Evolutionary conservation across 2,329 filamentous ascomycete species (phyloP).

Genomic region (Exophiala sp.): DNA sequence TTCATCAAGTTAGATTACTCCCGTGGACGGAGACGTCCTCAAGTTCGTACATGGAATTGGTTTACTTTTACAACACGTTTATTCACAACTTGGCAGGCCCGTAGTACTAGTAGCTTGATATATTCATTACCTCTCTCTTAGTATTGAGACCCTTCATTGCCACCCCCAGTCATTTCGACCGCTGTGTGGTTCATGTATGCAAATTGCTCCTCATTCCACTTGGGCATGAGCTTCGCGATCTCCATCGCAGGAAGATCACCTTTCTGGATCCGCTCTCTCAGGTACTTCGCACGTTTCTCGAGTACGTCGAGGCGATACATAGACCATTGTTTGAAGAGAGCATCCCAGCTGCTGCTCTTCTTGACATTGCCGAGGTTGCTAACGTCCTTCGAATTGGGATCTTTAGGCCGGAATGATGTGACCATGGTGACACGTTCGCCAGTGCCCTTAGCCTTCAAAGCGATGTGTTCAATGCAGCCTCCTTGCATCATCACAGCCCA

Average conservation of each 20-base stretch:
- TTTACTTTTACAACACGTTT: too few species aligned
- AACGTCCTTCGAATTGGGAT: slow-evolving; percentile 10
- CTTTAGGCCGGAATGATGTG: slow-evolving; percentile 29
- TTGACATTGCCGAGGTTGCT: slow-evolving; percentile 16
- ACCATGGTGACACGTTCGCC: slow-evolving; percentile 31
- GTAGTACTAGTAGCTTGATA: too few species aligned
- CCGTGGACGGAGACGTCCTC: too few species aligned
- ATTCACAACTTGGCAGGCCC: too few species aligned
- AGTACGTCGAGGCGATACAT: slow-evolving; percentile 14
- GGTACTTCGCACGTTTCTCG: slow-evolving; percentile 8
- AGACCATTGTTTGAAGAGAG: slow-evolving; percentile 17
- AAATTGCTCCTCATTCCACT: slow-evolving; percentile 15
- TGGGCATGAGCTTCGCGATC: slow-evolving; percentile 11
- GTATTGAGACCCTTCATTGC: slow-evolving; percentile 12
- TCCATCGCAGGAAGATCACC: slow-evolving; percentile 1
- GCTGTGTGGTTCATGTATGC: slow-evolving; percentile 14
- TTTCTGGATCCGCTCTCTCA: slow-evolving; percentile 6
- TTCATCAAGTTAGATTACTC: too few species aligned
- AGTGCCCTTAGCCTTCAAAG: slow-evolving; percentile 27
- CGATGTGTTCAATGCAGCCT: slow-evolving; percentile 30
- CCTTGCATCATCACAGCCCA: slow-evolving; percentile 32
- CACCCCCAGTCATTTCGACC: slow-evolving; percentile 9
- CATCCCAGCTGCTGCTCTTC: slow-evolving; percentile 12
- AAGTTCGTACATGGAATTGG: too few species aligned
- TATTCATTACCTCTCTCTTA: neutral